Evolutionary conservation across 2,329 filamentous ascomycete genomes (phyloP).

Genomic region (Alternaria rosae): DNA sequence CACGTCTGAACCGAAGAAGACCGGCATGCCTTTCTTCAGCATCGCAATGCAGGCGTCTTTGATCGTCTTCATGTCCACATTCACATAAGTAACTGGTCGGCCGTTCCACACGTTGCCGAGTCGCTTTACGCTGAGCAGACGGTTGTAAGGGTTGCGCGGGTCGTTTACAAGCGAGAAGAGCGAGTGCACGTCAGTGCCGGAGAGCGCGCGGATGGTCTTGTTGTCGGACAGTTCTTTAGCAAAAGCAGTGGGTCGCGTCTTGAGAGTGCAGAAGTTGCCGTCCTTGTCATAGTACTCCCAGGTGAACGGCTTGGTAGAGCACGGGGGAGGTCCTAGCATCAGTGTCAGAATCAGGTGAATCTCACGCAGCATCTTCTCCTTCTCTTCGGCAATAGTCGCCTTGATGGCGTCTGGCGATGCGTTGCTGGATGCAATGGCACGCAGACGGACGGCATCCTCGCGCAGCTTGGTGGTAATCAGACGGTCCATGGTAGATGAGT

Average conservation of each 20-base stretch:
- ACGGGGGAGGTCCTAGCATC: conserved; percentile 80
- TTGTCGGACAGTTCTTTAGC: conserved; percentile 70
- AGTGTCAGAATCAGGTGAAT: conserved; percentile 83
- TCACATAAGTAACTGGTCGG: conserved; percentile 79
- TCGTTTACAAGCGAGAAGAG: conserved; percentile 88
- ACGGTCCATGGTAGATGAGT: conserved; percentile 72
- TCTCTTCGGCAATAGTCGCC: conserved; percentile 59
- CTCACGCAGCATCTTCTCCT: conserved; percentile 79
- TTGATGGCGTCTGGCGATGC: conserved; percentile 47
- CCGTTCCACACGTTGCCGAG: conserved; percentile 85
- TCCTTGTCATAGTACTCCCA: conserved; percentile 81
- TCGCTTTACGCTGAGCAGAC: conserved; percentile 76
- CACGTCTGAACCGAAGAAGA: conserved; percentile 91
- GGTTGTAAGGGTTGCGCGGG: conserved; percentile 76
- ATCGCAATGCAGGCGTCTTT: conserved; percentile 78
- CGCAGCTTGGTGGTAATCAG: conserved; percentile 84
- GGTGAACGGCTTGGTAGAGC: conserved; percentile 71
- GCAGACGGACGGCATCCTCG: conserved; percentile 79
- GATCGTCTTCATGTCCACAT: conserved; percentile 76
- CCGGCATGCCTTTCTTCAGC: conserved; percentile 77
- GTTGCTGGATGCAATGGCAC: conserved; percentile 59
- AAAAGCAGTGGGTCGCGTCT: conserved; percentile 73
- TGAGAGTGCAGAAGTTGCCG: conserved; percentile 68
- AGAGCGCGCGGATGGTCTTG: conserved; percentile 65
- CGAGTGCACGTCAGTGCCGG: conserved; percentile 66